Percentiles rank a stretch among this genome's conserved stretches.
Conservation (phyloP, 495 filamentous ascomycete species). For the Lentithecium fluviatile region DNA sequence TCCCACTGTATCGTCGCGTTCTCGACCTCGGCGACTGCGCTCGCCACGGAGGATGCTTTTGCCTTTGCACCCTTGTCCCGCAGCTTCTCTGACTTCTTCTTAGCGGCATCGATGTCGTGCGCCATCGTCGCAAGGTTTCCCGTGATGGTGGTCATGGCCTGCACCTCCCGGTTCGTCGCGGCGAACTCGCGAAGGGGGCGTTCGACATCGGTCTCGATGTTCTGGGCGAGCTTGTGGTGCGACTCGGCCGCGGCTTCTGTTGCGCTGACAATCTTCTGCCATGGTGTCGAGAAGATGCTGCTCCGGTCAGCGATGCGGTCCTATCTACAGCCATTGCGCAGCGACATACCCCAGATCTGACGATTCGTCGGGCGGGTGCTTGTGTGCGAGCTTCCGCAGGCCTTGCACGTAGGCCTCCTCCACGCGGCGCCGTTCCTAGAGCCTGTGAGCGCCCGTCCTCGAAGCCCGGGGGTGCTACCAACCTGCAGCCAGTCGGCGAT, state of each 20-base stretch:
- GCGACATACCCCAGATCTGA: slow-evolving; percentile 76
- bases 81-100: slow-evolving; percentile 86
- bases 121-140: slow-evolving; percentile 77
- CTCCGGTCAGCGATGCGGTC: slow-evolving; percentile 11
- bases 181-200: slow-evolving; percentile 72
- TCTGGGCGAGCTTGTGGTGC: slow-evolving; percentile 76
- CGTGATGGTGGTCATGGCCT: slow-evolving; percentile 78
- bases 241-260: slow-evolving; percentile 78
- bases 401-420: slow-evolving; percentile 89
- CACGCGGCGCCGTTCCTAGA: slow-evolving; percentile 83
- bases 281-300: slow-evolving; percentile 88
- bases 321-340: not conserved
- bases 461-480: not conserved
- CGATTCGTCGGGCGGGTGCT: slow-evolving; percentile 67
- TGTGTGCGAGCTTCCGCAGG: slow-evolving; percentile 73
- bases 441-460: slow-evolving; percentile 14
- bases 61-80: slow-evolving; percentile 76
- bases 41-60: slow-evolving; percentile 74
- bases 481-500: slow-evolving; percentile 98
- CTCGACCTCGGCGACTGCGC: slow-evolving; percentile 70
- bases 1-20: slow-evolving; percentile 84
- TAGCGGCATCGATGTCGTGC: slow-evolving; percentile 77
- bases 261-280: slow-evolving; percentile 83
- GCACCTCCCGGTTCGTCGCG: slow-evolving; percentile 75
- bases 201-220: slow-evolving; percentile 90